A percentile compares a stretch with the other conserved stretches of the same genome.
phyloP scores from a whole-genome alignment of 1,284 basidiomycete genomes.

The Ceratobasidium sp. region DNA sequence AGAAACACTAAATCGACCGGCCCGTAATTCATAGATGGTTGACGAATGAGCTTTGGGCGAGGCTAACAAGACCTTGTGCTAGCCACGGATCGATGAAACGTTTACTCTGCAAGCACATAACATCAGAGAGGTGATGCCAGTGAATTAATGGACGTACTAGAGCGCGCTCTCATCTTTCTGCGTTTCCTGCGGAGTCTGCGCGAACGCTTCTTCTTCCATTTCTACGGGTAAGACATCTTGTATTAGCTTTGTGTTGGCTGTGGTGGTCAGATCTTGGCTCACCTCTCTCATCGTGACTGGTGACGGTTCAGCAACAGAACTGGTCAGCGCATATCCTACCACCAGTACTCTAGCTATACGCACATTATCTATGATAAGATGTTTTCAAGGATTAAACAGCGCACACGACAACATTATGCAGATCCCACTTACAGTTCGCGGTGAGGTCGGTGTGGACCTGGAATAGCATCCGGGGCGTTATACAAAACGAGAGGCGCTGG shows the following conservation, averaged over 20 bases:
- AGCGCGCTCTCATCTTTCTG: slow-evolving; percentile 91
- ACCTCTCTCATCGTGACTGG: slow-evolving; percentile 42
- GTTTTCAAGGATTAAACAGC: neutral
- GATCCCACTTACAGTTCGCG: slow-evolving; percentile 33
- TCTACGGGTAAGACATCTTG: slow-evolving; percentile 60
- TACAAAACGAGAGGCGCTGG: slow-evolving; percentile 12
- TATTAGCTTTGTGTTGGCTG: neutral
- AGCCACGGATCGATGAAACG: slow-evolving; percentile 45
- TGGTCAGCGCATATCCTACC: neutral
- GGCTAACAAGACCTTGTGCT: slow-evolving; percentile 23
- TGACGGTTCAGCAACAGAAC: neutral
- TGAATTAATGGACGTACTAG: slow-evolving; percentile 69
- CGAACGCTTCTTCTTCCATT: slow-evolving; percentile 92
- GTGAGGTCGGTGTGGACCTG: slow-evolving; percentile 14
- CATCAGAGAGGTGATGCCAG: neutral
- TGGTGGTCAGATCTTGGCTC: neutral
- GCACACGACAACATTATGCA: slow-evolving; percentile 16
- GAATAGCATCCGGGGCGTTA: slow-evolving; percentile 15
- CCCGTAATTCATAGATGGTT: slow-evolving; percentile 36
- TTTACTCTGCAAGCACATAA: slow-evolving; percentile 53
- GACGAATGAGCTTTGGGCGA: slow-evolving; percentile 24
- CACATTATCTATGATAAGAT: slow-evolving; percentile 33
- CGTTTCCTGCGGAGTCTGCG: slow-evolving; percentile 87
- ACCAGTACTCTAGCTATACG: neutral
- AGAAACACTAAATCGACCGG: slow-evolving; percentile 29